Conservation (phyloP, 495 filamentous ascomycete species). For the Sordaria brevicollis region DNA sequence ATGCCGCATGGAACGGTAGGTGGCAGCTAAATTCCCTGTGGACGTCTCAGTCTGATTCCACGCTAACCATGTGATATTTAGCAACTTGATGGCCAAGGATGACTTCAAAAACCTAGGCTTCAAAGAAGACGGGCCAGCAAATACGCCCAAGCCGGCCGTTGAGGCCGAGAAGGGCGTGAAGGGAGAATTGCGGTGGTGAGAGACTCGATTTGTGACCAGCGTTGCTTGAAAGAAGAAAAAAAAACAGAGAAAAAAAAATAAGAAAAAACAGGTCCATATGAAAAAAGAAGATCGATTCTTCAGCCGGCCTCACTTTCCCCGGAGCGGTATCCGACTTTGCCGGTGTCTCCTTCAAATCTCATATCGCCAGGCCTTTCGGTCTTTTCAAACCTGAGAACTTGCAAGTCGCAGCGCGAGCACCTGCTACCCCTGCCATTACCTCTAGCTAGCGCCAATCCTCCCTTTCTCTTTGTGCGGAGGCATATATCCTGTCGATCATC, state of each 20-base stretch:
- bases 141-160: conserved; percentile 1
- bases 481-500: not conserved
- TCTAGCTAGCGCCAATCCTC: not conserved
- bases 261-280: no score
- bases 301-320: not conserved
- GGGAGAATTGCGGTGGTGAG: conserved; percentile 36
- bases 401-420: not conserved
- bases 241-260: no score
- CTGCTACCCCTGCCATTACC: not conserved
- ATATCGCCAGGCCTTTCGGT: not conserved
- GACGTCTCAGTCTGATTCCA: not conserved
- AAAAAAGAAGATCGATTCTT: not conserved
- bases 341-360: not conserved
- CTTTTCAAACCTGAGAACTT: not conserved
- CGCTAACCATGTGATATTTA: conserved; percentile 20
- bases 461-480: not conserved
- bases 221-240: not conserved
- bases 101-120: conserved; percentile 90
- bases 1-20: conserved; percentile 92
- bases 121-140: conserved; percentile 10
- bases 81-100: conserved; percentile 92
- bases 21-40: conserved; percentile 4
- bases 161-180: conserved; percentile 26
- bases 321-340: not conserved
- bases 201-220: not conserved